Conservation (phyloP, 202 grass and related monocot species). For the Dendrocalamus latiflorus region DNA sequence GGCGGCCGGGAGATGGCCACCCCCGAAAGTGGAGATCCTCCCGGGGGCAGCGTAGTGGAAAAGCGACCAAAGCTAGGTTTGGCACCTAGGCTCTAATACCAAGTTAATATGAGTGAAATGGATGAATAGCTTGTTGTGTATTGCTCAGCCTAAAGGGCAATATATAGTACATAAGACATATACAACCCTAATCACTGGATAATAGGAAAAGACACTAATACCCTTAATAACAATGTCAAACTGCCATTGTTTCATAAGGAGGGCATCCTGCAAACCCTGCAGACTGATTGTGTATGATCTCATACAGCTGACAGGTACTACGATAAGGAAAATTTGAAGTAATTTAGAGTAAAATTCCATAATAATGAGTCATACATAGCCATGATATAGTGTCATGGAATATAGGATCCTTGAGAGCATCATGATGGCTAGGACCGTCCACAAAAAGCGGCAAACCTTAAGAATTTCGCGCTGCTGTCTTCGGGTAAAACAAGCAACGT, state of each 20-base stretch:
- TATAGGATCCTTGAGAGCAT: conserved; percentile 31
- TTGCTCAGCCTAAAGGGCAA: too few species aligned
- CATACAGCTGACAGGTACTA: background rate
- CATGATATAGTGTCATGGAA: conserved; percentile 22
- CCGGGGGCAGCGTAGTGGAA: too few species aligned
- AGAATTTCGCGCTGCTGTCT: conserved; percentile 41
- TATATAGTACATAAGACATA: too few species aligned
- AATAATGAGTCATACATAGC: conserved; percentile 1
- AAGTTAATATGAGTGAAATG: too few species aligned
- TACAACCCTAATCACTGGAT: too few species aligned
- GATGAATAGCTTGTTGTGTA: too few species aligned
- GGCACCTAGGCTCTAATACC: too few species aligned
- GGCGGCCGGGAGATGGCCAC: too few species aligned
- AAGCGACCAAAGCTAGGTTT: too few species aligned
- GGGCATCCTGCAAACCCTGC: background rate
- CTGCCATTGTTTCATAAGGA: background rate
- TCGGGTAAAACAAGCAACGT: conserved; percentile 46
- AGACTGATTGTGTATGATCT: background rate
- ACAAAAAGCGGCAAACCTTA: conserved; percentile 51
- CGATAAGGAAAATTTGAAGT: background rate
- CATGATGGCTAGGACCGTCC: conserved; percentile 52
- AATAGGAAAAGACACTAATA: too few species aligned
- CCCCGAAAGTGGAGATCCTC: too few species aligned
- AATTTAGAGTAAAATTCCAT: background rate
- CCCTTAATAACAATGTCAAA: background rate